Percentiles rank a stretch among this genome's conserved stretches.
phyloP scores from a whole-genome alignment of 148 eudicot genomes.

The Euryodendron excelsum region DNA sequence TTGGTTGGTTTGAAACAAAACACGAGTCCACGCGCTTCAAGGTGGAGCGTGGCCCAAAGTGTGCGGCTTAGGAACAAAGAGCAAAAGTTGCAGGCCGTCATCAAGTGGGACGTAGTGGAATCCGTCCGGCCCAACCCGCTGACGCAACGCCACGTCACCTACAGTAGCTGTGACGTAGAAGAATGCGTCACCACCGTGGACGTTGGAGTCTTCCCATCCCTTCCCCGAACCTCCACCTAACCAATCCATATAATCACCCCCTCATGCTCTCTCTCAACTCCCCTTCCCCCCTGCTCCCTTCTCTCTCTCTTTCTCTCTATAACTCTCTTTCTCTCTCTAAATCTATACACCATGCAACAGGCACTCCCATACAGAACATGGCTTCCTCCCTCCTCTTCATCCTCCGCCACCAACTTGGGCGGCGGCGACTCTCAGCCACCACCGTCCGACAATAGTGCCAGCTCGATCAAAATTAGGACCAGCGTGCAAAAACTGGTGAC shows the following conservation, averaged over 20 bases:
- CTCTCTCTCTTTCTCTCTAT: conserved; percentile 9
- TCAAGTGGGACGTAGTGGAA: no score
- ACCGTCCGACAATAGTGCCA: neutral
- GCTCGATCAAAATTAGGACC: neutral
- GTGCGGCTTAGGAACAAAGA: no score
- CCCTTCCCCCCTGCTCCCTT: neutral
- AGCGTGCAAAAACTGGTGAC: conserved; percentile 30
- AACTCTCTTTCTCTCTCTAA: neutral
- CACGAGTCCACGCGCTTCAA: no score
- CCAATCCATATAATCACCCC: neutral
- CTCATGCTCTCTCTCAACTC: neutral
- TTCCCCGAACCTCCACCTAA: neutral
- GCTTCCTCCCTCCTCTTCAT: conserved; percentile 21
- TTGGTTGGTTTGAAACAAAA: no score
- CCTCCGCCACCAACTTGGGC: neutral
- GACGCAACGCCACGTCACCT: conserved; percentile 18
- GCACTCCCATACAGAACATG: conserved; percentile 44
- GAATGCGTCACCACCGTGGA: conserved; percentile 35
- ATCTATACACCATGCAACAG: conserved; percentile 43
- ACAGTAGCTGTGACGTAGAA: conserved; percentile 27
- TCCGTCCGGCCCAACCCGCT: no score
- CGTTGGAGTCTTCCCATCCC: conserved; percentile 32
- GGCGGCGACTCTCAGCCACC: neutral
- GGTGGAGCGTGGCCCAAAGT: no score
- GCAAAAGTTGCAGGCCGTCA: no score